phyloP scores from a whole-genome alignment of 2,329 filamentous ascomycete genomes.

The Claviceps quebecensis region DNA sequence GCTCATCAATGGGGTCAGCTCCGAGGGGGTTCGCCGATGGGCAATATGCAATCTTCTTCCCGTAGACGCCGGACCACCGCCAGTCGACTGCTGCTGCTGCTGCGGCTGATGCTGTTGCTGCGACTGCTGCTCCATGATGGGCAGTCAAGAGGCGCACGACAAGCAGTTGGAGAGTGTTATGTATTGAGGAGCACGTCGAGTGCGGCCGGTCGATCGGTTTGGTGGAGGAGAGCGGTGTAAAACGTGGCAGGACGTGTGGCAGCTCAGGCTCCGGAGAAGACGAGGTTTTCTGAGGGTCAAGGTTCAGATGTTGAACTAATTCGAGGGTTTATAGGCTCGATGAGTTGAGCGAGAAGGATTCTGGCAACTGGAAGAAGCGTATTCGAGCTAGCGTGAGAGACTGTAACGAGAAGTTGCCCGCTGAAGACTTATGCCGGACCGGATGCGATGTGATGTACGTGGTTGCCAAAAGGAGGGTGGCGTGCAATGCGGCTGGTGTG shows the following conservation, averaged over 20 bases:
- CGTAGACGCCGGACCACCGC: slow-evolving; percentile 55
- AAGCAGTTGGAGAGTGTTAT: slow-evolving; percentile 3
- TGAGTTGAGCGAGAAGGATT: neutral
- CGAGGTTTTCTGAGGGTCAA: neutral
- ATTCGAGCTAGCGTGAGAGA: slow-evolving; percentile 7
- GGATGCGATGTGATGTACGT: slow-evolving; percentile 12
- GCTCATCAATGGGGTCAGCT: slow-evolving; percentile 96
- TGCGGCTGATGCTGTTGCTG: slow-evolving; percentile 41
- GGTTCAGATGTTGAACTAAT: too few relatives aligned
- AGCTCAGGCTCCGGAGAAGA: neutral
- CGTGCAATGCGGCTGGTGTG: slow-evolving; percentile 12
- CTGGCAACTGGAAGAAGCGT: neutral
- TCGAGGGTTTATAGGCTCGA: neutral
- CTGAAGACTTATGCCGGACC: slow-evolving; percentile 4
- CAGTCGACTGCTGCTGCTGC: slow-evolving; percentile 35
- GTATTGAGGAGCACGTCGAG: slow-evolving; percentile 25
- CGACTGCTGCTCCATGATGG: slow-evolving; percentile 43
- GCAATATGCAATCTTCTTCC: slow-evolving; percentile 93
- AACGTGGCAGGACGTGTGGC: neutral
- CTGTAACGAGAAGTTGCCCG: slow-evolving; percentile 8
- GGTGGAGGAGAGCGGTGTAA: neutral
- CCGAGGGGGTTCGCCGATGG: slow-evolving; percentile 90
- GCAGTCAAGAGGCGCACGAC: slow-evolving; percentile 29
- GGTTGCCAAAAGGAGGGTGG: slow-evolving; percentile 25
- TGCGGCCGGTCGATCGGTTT: slow-evolving; percentile 14